Evolutionary conservation across 1,284 basidiomycete species (phyloP).

Genomic region (Puccinia horiana): DNA sequence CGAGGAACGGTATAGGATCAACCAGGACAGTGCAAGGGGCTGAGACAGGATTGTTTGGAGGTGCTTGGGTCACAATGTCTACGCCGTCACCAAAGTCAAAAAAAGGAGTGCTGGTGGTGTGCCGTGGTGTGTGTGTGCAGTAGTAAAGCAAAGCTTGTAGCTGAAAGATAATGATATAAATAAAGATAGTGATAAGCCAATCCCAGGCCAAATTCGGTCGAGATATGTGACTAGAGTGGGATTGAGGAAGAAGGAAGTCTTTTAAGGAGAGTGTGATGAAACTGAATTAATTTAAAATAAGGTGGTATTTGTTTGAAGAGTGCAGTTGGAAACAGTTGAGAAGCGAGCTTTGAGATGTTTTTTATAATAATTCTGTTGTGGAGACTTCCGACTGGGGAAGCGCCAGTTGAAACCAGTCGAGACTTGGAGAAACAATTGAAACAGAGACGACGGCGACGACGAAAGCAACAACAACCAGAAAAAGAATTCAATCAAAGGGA

Average conservation of each 20-base stretch:
- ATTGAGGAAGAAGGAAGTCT: too few relatives aligned
- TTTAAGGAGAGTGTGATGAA: too few relatives aligned
- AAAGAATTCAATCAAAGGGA: too few relatives aligned
- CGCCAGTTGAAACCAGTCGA: not conserved
- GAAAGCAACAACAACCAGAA: not conserved
- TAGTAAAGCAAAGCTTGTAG: too few relatives aligned
- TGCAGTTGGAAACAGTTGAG: too few relatives aligned
- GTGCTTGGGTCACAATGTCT: not conserved
- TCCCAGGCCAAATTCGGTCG: too few relatives aligned
- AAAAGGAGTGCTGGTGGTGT: constrained; percentile 12
- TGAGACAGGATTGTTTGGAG: not conserved
- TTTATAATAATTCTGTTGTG: not conserved
- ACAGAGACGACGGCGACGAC: not conserved
- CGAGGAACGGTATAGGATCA: not conserved
- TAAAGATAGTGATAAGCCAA: not conserved
- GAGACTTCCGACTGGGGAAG: not conserved
- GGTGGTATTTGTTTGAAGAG: too few relatives aligned
- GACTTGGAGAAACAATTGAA: not conserved
- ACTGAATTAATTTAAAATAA: too few relatives aligned
- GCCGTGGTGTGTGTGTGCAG: too few relatives aligned
- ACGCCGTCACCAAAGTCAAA: not conserved
- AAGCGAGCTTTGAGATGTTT: not conserved
- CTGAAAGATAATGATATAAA: not conserved
- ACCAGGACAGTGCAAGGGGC: not conserved
- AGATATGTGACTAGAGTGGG: too few relatives aligned